phyloP scores from a whole-genome alignment of 2,329 filamentous ascomycete species.

The Curvularia eragrostidis region DNA sequence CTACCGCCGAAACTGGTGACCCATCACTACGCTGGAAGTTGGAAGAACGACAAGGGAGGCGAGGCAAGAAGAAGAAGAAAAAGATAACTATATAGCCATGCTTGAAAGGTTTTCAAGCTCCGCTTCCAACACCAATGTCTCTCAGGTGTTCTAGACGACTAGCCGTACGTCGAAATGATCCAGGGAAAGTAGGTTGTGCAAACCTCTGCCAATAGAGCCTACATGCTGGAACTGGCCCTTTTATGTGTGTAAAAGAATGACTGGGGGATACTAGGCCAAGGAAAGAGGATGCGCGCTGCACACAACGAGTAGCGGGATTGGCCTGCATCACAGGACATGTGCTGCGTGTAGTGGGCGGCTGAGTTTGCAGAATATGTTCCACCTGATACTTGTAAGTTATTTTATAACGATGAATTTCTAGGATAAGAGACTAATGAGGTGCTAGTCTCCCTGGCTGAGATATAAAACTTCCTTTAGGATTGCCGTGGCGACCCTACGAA shows the following conservation, averaged over 20 bases:
- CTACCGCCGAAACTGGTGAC: slow-evolving; percentile 20
- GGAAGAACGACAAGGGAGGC: slow-evolving; percentile 28
- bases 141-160: not conserved
- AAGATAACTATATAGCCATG: not conserved
- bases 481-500: slow-evolving; percentile 37
- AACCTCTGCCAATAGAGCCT: not conserved
- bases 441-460: slow-evolving; percentile 38
- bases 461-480: slow-evolving; percentile 41
- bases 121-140: not conserved
- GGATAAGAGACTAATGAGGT: too few species aligned
- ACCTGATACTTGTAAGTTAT: slow-evolving; percentile 18
- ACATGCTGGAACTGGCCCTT: not conserved
- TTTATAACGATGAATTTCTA: not conserved
- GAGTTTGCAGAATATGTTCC: slow-evolving; percentile 40
- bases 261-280: not conserved
- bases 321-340: not conserved
- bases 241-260: not conserved
- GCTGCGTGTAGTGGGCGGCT: slow-evolving; percentile 15
- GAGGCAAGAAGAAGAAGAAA: slow-evolving; percentile 8
- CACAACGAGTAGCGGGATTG: not conserved
- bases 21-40: slow-evolving; percentile 31
- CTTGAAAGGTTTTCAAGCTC: too few species aligned
- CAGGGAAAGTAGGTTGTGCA: not conserved
- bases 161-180: not conserved
- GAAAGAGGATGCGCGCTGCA: not conserved